Evolutionary conservation across 2,329 filamentous ascomycete species (phyloP).

Genomic region (Cytospora paraplurivora): DNA sequence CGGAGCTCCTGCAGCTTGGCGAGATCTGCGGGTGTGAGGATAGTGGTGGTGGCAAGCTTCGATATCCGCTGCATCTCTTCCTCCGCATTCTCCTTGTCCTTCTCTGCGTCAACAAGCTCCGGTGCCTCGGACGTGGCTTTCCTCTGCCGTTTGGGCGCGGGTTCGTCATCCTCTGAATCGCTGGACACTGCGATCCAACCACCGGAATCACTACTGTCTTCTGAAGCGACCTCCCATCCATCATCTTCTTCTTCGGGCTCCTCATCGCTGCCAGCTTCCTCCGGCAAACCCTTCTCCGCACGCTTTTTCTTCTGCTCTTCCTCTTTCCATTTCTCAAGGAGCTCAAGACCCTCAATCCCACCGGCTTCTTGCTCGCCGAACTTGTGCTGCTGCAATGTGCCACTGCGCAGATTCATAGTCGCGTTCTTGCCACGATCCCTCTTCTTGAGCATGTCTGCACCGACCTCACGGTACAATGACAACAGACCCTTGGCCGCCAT

Average conservation of each 20-base stretch:
- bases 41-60: constrained; percentile 86
- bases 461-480: constrained; percentile 87
- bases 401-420: constrained; percentile 73
- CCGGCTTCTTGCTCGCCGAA: constrained; percentile 83
- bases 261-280: constrained; percentile 61
- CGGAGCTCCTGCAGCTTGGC: constrained; percentile 90
- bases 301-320: constrained; percentile 78
- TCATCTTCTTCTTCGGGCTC: constrained; percentile 65
- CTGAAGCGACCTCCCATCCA: constrained; percentile 64
- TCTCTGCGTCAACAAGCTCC: constrained; percentile 40
- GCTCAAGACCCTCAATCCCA: constrained; percentile 86
- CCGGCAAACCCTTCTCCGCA: constrained; percentile 67
- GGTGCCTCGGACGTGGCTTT: constrained; percentile 34
- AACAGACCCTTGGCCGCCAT: constrained; percentile 95
- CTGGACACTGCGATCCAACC: constrained; percentile 88
- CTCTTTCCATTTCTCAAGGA: constrained; percentile 91
- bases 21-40: constrained; percentile 95
- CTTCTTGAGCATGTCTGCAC: constrained; percentile 84
- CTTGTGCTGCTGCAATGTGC: constrained; percentile 72
- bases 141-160: constrained; percentile 66
- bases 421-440: constrained; percentile 91
- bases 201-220: constrained; percentile 69
- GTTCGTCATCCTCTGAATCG: constrained; percentile 77
- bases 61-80: constrained; percentile 56
- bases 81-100: constrained; percentile 50